Evolutionary conservation across 2,329 filamentous ascomycete species (phyloP).

Genomic region (Verticillium tricorpus): DNA sequence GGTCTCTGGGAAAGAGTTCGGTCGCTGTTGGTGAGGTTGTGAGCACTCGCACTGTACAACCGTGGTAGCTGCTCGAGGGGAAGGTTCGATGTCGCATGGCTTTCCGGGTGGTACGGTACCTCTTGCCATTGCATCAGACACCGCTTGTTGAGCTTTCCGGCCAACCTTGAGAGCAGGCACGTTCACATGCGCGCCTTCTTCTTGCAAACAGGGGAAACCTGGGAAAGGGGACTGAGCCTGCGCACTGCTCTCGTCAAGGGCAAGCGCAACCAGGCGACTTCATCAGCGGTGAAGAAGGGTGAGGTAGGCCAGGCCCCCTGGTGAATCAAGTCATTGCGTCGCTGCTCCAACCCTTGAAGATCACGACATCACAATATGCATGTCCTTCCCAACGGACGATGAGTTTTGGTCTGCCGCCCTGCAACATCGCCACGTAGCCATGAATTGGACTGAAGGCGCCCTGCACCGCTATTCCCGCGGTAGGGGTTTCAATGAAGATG

Average conservation of each 20-base stretch:
- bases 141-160: background rate
- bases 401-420: background rate
- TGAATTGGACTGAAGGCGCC: constrained; percentile 38
- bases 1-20: no score
- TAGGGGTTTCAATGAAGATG: constrained; percentile 26
- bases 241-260: background rate
- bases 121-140: background rate
- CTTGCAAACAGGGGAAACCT: background rate
- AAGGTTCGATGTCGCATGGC: background rate
- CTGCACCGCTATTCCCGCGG: constrained; percentile 30
- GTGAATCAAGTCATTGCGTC: background rate
- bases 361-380: background rate
- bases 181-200: background rate
- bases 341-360: background rate
- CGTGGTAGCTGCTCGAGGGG: background rate
- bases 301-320: background rate
- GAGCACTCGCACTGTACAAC: background rate
- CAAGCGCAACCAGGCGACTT: background rate
- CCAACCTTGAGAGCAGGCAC: background rate
- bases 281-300: background rate
- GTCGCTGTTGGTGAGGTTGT: background rate
- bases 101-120: background rate
- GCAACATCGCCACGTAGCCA: constrained; percentile 10
- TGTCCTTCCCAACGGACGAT: background rate
- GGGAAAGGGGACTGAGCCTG: background rate